phyloP scores from a whole-genome alignment of 225 moss, liverwort and hornwort genomes.

The Pseudoscleropodium purum region DNA sequence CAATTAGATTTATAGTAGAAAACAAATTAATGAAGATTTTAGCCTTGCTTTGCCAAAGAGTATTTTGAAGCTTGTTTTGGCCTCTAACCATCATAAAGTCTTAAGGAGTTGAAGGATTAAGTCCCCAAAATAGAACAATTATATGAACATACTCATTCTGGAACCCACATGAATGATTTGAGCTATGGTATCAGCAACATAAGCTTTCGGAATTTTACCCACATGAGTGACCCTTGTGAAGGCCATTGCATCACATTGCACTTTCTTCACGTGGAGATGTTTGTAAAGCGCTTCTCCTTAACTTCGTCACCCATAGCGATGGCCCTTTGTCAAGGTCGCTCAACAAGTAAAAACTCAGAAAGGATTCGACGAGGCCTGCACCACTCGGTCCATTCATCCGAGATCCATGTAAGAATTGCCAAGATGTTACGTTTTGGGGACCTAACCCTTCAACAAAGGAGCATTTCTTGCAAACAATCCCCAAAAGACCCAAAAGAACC shows the following conservation, averaged over 20 bases:
- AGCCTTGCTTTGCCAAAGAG: neutral
- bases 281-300: neutral
- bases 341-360: neutral
- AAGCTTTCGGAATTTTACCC: neutral
- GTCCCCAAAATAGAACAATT: neutral
- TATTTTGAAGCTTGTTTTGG: neutral
- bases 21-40: too few species aligned
- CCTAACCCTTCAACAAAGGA: neutral
- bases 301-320: too few species aligned
- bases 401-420: neutral
- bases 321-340: neutral
- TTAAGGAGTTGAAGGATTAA: neutral
- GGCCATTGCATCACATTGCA: neutral
- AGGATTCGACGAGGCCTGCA: neutral
- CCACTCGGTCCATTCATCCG: neutral
- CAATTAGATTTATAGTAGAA: neutral
- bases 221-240: neutral
- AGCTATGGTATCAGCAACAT: too few species aligned
- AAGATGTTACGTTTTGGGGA: neutral
- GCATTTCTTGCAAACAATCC: neutral
- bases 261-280: too few species aligned
- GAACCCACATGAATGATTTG: neutral
- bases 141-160: neutral
- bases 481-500: neutral
- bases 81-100: neutral